These are phyloP conservation scores for Chaetomium cochliodes DNA, from an alignment of 495 filamentous ascomycete species.

Conservation along the genomic window DNA sequence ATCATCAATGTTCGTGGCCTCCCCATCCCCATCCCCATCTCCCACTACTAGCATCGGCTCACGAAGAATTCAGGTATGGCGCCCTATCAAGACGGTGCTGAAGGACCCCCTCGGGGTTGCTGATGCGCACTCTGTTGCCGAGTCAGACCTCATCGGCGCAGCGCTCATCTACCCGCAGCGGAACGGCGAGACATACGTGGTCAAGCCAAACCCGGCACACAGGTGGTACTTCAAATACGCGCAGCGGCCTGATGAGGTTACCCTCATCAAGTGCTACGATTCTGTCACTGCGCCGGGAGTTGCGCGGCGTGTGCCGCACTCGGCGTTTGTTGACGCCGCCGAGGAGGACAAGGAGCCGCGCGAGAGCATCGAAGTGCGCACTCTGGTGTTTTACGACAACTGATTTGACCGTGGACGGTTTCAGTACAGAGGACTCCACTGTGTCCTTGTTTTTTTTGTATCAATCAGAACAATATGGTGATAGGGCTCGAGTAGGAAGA, in stretches of 20 bases:
- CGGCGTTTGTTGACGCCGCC: constrained; percentile 58
- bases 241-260: constrained; percentile 59
- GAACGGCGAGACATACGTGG: constrained; percentile 69
- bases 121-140: constrained; percentile 57
- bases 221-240: constrained; percentile 79
- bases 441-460: no score
- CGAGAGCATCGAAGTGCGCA: constrained; percentile 63
- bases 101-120: constrained; percentile 64
- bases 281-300: constrained; percentile 57
- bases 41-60: background rate
- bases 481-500: no score
- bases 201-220: constrained; percentile 57
- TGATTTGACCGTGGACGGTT: background rate
- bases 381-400: constrained; percentile 33
- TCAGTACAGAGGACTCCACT: no score
- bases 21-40: background rate
- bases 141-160: constrained; percentile 66
- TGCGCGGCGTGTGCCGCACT: constrained; percentile 63
- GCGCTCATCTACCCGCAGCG: constrained; percentile 72
- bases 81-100: constrained; percentile 63
- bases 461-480: no score
- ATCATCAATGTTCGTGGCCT: constrained; percentile 61
- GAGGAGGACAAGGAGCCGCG: constrained; percentile 46
- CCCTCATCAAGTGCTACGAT: constrained; percentile 72
- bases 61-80: constrained; percentile 52